Conservation (phyloP, 2,329 filamentous ascomycete species). For the Colletotrichum australisinense region DNA sequence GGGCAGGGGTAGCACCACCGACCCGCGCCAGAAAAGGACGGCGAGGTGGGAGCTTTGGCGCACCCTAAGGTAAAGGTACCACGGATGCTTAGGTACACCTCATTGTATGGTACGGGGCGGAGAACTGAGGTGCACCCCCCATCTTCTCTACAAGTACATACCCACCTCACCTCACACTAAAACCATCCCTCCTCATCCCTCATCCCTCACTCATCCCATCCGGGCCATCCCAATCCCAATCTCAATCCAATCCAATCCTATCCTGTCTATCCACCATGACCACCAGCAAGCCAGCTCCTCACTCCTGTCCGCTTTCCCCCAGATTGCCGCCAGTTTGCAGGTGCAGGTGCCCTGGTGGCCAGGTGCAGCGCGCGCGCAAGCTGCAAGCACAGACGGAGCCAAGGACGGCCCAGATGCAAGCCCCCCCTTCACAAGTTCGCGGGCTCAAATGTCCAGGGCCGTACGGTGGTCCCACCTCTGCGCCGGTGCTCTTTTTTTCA, state of each 20-base stretch:
- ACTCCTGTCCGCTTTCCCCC: constrained; percentile 21
- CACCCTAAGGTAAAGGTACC: background rate
- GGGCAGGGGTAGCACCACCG: constrained; percentile 35
- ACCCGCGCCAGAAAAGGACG: constrained; percentile 30
- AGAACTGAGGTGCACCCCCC: constrained; percentile 1
- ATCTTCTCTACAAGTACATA: background rate
- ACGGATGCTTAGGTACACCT: no score
- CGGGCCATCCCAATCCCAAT: background rate
- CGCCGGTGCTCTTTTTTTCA: constrained; percentile 5
- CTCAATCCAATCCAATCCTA: background rate
- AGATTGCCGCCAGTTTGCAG: constrained; percentile 30
- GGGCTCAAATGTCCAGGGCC: constrained; percentile 18
- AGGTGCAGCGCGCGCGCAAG: constrained; percentile 3
- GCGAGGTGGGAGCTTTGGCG: constrained; percentile 1
- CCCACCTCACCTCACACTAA: background rate
- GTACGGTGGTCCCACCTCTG: constrained; percentile 27
- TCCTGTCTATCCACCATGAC: background rate
- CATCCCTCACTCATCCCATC: background rate
- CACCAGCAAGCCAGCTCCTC: no score
- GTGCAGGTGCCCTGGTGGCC: no score
- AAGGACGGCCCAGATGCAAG: constrained; percentile 34
- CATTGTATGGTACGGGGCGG: no score
- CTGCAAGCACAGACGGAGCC: constrained; percentile 35
- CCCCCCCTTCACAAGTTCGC: background rate
- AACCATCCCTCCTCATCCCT: background rate